These are phyloP conservation scores for Erythrobasidium hasegawianum DNA, from an alignment of 1,284 basidiomycete species.

Conservation along the genomic window DNA sequence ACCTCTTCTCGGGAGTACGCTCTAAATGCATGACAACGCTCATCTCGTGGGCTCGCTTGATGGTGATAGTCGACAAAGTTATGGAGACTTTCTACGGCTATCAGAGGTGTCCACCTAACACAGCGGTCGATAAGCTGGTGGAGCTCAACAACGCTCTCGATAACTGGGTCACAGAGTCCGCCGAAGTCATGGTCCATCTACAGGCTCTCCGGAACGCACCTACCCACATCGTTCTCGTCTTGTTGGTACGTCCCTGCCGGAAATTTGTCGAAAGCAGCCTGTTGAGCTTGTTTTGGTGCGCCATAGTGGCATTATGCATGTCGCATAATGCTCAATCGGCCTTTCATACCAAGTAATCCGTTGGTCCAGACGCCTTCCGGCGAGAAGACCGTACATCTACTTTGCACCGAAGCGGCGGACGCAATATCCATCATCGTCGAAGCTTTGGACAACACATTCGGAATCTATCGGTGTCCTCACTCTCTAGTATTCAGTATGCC, in stretches of 20 bases:
- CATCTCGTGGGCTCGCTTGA: too few species aligned
- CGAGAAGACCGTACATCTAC: conserved; percentile 10
- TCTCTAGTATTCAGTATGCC: conserved; percentile 15
- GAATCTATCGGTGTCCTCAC: conserved; percentile 19
- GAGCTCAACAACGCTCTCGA: conserved; percentile 20
- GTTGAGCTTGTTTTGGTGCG: too few species aligned
- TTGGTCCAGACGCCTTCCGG: not conserved
- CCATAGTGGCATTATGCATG: conserved; percentile 8
- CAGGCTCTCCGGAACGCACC: not conserved
- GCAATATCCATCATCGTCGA: not conserved
- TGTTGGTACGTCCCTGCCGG: conserved; percentile 5
- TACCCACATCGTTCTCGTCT: conserved; percentile 3
- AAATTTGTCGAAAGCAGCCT: too few species aligned
- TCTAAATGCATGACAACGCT: too few species aligned
- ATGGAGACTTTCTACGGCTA: too few species aligned
- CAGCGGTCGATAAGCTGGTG: too few species aligned
- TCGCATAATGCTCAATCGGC: conserved; percentile 15
- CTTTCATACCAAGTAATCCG: conserved; percentile 19
- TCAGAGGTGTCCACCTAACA: too few species aligned
- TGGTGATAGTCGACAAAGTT: too few species aligned
- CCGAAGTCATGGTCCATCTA: conserved; percentile 1
- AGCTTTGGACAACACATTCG: conserved; percentile 5
- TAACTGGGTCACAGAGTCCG: conserved; percentile 9
- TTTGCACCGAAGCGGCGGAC: conserved; percentile 22
- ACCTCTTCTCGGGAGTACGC: too few species aligned